These are phyloP conservation scores for Puya raimondii DNA, from an alignment of 176 grass and related monocot species.

Conservation along the genomic window DNA sequence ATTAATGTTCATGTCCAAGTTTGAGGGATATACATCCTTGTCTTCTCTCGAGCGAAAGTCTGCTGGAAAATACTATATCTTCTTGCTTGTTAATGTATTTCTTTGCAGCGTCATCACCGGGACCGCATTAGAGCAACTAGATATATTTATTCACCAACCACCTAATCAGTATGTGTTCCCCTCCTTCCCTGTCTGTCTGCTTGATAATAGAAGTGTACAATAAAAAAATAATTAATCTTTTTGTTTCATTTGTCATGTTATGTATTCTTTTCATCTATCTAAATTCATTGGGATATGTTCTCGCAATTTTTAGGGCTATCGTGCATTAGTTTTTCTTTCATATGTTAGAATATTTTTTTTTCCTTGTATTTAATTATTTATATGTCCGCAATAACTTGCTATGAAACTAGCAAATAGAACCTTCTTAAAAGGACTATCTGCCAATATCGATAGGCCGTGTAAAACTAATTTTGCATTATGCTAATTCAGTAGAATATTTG, in stretches of 20 bases:
- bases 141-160: constrained; percentile 64
- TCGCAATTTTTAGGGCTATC: not conserved
- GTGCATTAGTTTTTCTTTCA: not conserved
- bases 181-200: constrained; percentile 5
- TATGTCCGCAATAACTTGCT: no score
- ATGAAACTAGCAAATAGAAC: not conserved
- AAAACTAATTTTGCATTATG: no score
- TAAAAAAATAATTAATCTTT: not conserved
- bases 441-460: no score
- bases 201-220: not conserved
- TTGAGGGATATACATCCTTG: constrained; percentile 74
- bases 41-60: constrained; percentile 84
- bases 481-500: no score
- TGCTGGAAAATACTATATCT: constrained; percentile 85
- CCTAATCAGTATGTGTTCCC: constrained; percentile 68
- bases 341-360: not conserved
- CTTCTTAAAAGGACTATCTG: no score
- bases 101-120: constrained; percentile 65
- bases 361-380: not conserved
- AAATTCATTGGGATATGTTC: not conserved
- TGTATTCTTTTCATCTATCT: not conserved
- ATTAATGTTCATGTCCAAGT: constrained; percentile 98
- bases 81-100: constrained; percentile 89
- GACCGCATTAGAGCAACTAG: constrained; percentile 80
- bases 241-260: not conserved